Percentiles rank a stretch among this genome's conserved stretches.
Evolutionary conservation across 1,284 basidiomycete genomes (phyloP).

Genomic region (Limonomyces culmigenus): DNA sequence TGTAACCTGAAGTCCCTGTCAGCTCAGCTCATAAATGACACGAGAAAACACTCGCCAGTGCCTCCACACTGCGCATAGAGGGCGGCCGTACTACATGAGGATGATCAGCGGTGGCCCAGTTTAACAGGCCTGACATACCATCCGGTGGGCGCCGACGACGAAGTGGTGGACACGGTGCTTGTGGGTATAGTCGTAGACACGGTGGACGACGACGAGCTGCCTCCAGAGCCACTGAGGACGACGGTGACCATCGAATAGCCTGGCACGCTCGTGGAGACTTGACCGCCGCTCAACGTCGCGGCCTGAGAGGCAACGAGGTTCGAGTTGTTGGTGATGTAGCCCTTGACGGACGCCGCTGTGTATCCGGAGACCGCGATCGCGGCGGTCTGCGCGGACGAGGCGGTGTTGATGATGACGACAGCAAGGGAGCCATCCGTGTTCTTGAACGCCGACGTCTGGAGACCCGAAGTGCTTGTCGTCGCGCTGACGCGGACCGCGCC

Average conservation of each 20-base stretch:
- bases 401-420: constrained; percentile 9
- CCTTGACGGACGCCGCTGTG: constrained; percentile 5
- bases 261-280: constrained; percentile 1
- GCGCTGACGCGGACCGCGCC: constrained; percentile 10
- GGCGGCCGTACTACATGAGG: too few species aligned
- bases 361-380: constrained; percentile 5
- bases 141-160: too few species aligned
- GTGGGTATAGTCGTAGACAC: too few species aligned
- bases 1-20: too few species aligned
- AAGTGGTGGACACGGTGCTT: too few species aligned
- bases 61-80: too few species aligned
- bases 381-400: constrained; percentile 4
- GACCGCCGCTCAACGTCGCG: neutral
- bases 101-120: too few species aligned
- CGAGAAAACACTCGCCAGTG: too few species aligned
- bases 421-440: constrained; percentile 9
- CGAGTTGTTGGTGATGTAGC: constrained; percentile 5
- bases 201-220: too few species aligned
- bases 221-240: neutral
- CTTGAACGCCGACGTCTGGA: constrained; percentile 10
- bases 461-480: constrained; percentile 5
- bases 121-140: too few species aligned
- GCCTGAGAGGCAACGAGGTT: neutral
- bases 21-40: too few species aligned
- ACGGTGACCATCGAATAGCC: constrained; percentile 1